These are phyloP conservation scores for Microcyclospora tardicrescens DNA, from an alignment of 2,329 filamentous ascomycete genomes.

Conservation along the genomic window DNA sequence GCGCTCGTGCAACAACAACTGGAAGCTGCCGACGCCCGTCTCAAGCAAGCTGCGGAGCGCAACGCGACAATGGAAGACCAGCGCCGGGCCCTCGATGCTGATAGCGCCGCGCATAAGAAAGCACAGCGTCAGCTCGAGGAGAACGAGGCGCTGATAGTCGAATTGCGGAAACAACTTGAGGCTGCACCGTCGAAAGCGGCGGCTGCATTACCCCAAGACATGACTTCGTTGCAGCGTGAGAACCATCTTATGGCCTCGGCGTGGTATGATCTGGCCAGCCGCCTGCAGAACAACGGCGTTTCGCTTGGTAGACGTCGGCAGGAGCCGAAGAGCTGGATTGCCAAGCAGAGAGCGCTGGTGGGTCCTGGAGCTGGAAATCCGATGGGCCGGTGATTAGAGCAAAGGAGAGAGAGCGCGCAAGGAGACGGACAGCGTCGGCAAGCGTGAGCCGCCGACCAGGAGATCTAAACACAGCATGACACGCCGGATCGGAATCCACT, in stretches of 20 bases:
- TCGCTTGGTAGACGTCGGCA: conserved; percentile 63
- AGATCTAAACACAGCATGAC: no score
- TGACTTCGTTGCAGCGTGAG: conserved; percentile 62
- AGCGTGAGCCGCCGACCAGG: no score
- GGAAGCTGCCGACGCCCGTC: conserved; percentile 18
- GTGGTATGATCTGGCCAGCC: conserved; percentile 70
- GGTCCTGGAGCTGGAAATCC: conserved; percentile 10
- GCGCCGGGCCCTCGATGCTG: conserved; percentile 6
- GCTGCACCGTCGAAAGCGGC: conserved; percentile 2
- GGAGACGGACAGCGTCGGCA: no score
- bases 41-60: conserved; percentile 21
- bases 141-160: conserved; percentile 15
- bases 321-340: conserved; percentile 68
- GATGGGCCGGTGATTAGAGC: no score
- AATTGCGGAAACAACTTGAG: conserved; percentile 19
- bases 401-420: no score
- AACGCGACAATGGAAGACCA: conserved; percentile 18
- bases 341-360: conserved; percentile 55
- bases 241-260: conserved; percentile 68
- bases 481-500: no score
- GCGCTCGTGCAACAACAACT: conserved; percentile 20
- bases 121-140: conserved; percentile 13
- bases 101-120: conserved; percentile 7
- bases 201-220: conserved; percentile 25
- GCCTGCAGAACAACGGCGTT: conserved; percentile 72